Evolutionary conservation across 2,329 filamentous ascomycete genomes (phyloP).

Genomic region (Orbilia blumenaviensis): DNA sequence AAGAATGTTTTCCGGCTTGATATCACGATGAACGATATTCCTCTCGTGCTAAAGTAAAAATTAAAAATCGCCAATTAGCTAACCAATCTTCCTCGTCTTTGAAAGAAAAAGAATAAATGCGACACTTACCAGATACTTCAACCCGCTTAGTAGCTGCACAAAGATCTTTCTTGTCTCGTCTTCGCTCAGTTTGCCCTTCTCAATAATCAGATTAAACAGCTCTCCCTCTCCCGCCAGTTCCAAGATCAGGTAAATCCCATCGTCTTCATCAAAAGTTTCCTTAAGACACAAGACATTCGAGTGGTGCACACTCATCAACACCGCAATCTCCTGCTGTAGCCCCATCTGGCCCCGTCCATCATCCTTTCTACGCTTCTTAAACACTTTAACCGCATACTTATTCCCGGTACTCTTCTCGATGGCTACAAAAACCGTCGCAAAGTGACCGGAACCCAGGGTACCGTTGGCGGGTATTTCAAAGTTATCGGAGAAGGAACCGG

Average conservation of each 20-base stretch:
- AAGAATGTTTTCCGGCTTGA: conserved; percentile 96
- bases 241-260: conserved; percentile 88
- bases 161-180: conserved; percentile 86
- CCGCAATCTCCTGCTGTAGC: conserved; percentile 92
- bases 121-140: conserved; percentile 86
- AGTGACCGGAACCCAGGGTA: conserved; percentile 92
- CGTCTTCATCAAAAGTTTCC: conserved; percentile 90
- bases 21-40: conserved; percentile 96
- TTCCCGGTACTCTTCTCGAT: conserved; percentile 84
- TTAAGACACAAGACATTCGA: conserved; percentile 91
- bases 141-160: conserved; percentile 86
- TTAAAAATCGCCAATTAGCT: conserved; percentile 14
- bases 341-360: conserved; percentile 85
- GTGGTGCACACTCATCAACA: conserved; percentile 96
- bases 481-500: conserved; percentile 83
- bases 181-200: conserved; percentile 87
- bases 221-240: conserved; percentile 93
- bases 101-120: conserved; percentile 57
- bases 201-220: conserved; percentile 92
- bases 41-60: conserved; percentile 92
- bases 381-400: conserved; percentile 91
- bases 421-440: conserved; percentile 91
- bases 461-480: conserved; percentile 76
- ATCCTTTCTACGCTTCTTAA: conserved; percentile 85
- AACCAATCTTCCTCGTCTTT: not conserved